Evolutionary conservation across 768 basidiomycete species (phyloP).

Genomic region (Lactifluus volemus): DNA sequence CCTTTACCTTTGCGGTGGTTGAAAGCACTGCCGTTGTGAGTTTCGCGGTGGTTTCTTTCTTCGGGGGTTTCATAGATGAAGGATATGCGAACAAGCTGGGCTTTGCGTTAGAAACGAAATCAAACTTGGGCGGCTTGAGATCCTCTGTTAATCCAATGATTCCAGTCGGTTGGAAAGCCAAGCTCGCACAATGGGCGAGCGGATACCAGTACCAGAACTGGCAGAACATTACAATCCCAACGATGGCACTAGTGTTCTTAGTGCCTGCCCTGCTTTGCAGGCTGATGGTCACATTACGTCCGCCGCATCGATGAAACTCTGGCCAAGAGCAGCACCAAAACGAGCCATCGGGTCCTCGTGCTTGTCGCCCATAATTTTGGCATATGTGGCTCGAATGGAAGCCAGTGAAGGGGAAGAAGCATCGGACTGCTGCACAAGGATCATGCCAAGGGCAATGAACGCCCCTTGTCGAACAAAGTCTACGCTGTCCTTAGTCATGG

Average conservation of each 20-base stretch:
- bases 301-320: conserved; percentile 96
- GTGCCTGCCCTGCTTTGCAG: conserved; percentile 90
- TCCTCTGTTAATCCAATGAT: conserved; percentile 87
- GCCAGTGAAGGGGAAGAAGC: conserved; percentile 77
- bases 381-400: conserved; percentile 73
- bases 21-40: conserved; percentile 93
- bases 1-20: conserved; percentile 95
- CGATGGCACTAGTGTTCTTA: conserved; percentile 86
- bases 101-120: conserved; percentile 81
- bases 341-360: conserved; percentile 99
- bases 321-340: conserved; percentile 92
- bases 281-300: conserved; percentile 91
- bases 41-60: conserved; percentile 88
- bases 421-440: conserved; percentile 94
- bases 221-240: conserved; percentile 96
- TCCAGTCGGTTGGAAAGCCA: conserved; percentile 93
- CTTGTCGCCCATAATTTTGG: conserved; percentile 88
- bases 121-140: conserved; percentile 88
- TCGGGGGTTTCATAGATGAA: conserved; percentile 72
- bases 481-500: conserved; percentile 96
- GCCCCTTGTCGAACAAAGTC: conserved; percentile 99
- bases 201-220: conserved; percentile 99
- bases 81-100: conserved; percentile 94
- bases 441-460: conserved; percentile 91
- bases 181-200: conserved; percentile 82